Evolutionary conservation across 2,329 filamentous ascomycete genomes (phyloP).

Genomic region (Thielaviopsis ethacetica): DNA sequence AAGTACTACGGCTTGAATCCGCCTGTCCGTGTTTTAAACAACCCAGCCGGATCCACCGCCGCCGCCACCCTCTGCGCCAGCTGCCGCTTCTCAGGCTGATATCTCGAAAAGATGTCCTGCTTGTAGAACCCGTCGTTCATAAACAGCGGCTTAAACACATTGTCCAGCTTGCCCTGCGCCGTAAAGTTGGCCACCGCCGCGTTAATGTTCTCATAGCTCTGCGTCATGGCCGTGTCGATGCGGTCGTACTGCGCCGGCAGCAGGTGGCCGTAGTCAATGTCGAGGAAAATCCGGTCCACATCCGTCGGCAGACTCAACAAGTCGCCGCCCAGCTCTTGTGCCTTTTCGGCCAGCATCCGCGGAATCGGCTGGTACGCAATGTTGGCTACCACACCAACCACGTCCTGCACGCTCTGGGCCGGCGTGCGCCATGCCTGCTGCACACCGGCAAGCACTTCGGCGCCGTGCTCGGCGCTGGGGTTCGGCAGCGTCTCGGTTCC

Average conservation of each 20-base stretch:
- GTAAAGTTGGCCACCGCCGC: constrained; percentile 13
- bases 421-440: constrained; percentile 20
- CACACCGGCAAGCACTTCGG: constrained; percentile 18
- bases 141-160: constrained; percentile 17
- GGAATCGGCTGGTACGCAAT: constrained; percentile 26
- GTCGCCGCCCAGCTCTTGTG: constrained; percentile 24
- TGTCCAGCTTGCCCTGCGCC: not conserved
- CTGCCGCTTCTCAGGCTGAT: constrained; percentile 22
- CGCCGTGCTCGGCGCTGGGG: constrained; percentile 16
- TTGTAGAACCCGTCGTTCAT: constrained; percentile 27
- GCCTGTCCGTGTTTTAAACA: constrained; percentile 20
- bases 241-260: constrained; percentile 2
- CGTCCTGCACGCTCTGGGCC: constrained; percentile 12
- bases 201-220: constrained; percentile 13
- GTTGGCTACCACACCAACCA: constrained; percentile 14
- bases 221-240: constrained; percentile 14
- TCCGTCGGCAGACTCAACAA: constrained; percentile 19
- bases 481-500: constrained; percentile 22
- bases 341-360: constrained; percentile 19
- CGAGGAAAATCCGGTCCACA: constrained; percentile 16
- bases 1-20: constrained; percentile 16
- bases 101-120: constrained; percentile 24
- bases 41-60: constrained; percentile 20
- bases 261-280: constrained; percentile 16
- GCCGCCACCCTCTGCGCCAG: constrained; percentile 17